Percentiles rank a stretch among this genome's conserved stretches.
Conservation (phyloP, 2,329 filamentous ascomycete genomes). For the Clonostachys sp. region DNA sequence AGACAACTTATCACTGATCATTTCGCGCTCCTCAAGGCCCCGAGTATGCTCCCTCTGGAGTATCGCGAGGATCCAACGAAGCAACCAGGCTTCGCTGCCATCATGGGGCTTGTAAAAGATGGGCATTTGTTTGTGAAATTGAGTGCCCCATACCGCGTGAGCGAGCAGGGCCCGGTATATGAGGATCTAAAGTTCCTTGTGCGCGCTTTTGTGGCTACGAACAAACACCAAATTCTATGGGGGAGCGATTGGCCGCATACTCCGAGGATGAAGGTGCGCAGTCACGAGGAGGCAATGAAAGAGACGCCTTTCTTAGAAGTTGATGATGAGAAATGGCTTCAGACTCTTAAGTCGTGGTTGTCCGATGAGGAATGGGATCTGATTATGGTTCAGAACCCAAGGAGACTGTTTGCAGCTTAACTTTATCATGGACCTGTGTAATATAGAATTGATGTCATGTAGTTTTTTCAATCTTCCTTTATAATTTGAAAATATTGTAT, state of each 20-base stretch:
- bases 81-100: slow-evolving; percentile 10
- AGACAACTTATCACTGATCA: slow-evolving; percentile 26
- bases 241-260: slow-evolving; percentile 34
- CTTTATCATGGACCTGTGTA: too few relatives aligned
- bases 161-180: slow-evolving; percentile 18
- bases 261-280: slow-evolving; percentile 26
- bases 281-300: slow-evolving; percentile 20
- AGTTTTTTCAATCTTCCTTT: too few relatives aligned
- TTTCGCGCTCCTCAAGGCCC: slow-evolving; percentile 25
- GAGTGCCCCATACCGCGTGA: slow-evolving; percentile 28
- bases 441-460: too few relatives aligned
- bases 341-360: slow-evolving; percentile 11
- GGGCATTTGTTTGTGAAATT: slow-evolving; percentile 28
- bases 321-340: slow-evolving; percentile 14
- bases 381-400: slow-evolving; percentile 6
- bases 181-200: slow-evolving; percentile 21
- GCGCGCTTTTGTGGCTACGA: slow-evolving; percentile 19
- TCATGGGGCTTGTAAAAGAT: slow-evolving; percentile 15
- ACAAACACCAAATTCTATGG: slow-evolving; percentile 22
- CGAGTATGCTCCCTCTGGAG: slow-evolving; percentile 19
- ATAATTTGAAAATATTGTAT: too few relatives aligned
- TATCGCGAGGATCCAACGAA: slow-evolving; percentile 11
- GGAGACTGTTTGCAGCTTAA: background rate
- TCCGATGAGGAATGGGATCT: slow-evolving; percentile 14
- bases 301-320: slow-evolving; percentile 17